phyloP scores from a whole-genome alignment of 208 protist genomes.

The Entamoeba dispar region DNA sequence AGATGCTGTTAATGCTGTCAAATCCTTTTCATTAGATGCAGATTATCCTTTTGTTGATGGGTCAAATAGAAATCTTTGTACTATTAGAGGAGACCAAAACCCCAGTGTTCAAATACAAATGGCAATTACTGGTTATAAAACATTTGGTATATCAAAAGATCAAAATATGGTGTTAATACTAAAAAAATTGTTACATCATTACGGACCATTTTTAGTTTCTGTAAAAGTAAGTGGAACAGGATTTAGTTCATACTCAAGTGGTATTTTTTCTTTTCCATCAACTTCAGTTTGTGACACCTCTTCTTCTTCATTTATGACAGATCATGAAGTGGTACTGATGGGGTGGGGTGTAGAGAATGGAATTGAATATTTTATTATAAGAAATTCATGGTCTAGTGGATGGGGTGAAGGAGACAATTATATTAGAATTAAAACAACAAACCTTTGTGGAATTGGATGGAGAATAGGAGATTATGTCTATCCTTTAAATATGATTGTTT shows the following conservation, averaged over 20 bases:
- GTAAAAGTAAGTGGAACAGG: background rate
- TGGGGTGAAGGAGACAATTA: background rate
- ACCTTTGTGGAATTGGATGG: background rate
- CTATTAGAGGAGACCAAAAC: background rate
- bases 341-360: slow-evolving; percentile 7
- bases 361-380: background rate
- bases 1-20: background rate
- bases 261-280: background rate
- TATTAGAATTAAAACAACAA: background rate
- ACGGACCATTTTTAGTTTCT: background rate
- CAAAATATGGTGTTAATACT: background rate
- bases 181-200: background rate
- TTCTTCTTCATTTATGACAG: background rate
- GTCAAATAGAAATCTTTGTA: background rate
- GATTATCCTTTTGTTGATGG: background rate
- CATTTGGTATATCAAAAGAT: background rate
- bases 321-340: slow-evolving; percentile 30
- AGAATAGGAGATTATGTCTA: background rate
- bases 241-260: background rate
- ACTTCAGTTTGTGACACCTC: too few species aligned
- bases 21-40: background rate
- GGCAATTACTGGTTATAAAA: background rate
- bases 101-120: background rate
- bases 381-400: background rate
- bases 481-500: background rate